Base-by-base conservation (phyloP, 805 yeast species). In the Geotrichum ghanense region DNA sequence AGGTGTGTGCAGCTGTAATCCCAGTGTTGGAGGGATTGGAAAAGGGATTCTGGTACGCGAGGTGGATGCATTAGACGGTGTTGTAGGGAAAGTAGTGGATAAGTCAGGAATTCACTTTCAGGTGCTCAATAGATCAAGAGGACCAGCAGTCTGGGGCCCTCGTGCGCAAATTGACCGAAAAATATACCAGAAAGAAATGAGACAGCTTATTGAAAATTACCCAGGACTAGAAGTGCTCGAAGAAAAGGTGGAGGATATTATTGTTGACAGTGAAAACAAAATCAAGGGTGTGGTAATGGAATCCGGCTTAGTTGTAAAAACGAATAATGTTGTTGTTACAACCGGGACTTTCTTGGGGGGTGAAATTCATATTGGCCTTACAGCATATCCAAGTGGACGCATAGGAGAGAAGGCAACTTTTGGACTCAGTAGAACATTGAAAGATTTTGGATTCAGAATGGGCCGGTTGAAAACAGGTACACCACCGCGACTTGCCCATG, bases 101-200 rank as follows among this genome's bases (percentile, higher is more conserved):
- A 70, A 74, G 55, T 94, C 97, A 0, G 98, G 97, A 0, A 83
- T 89, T 24, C 95, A 89, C 61, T 92, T 81, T 65, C 87, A 86
- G 57, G 79, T 86, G 51, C 69, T 92, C 51, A 92, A 92, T 61
- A 72, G 81, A 42, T 82, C 95, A 1, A 76, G 87, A 53, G 98
- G 98, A 2, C 84, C 95, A 0, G 98, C 98, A 0, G 97, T 90
- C 1, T 95, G 97, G 86, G 97, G 98, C 0, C 97, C 96, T 5
- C 67, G 99, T 50, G 96, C 96, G 1, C 98, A 92, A 65, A 90
- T 92, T 24, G 98, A 92, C 63, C 70, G 99, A 52, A 68, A 76
- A 41, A 71, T 90, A 1, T 92, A 92, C 61, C 66, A 82, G 55
- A 57, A 61, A 14, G 88, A 84, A 56, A 88, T 92, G 97, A 95